Conservation (phyloP, 75 land plant species). For the Selaginella tamariscina region DNA sequence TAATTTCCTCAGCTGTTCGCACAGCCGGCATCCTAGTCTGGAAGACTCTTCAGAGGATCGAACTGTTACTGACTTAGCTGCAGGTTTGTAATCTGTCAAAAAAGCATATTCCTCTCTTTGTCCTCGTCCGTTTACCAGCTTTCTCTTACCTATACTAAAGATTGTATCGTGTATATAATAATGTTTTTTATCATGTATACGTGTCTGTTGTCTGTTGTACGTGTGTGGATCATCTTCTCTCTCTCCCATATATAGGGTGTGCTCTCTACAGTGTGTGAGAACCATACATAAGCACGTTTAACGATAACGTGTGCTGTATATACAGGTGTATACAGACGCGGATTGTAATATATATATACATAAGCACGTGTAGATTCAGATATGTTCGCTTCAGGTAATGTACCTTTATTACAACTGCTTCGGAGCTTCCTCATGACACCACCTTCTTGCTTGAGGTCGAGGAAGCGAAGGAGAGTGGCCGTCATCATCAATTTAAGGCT, state of each 20-base stretch:
- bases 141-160: conserved; percentile 16
- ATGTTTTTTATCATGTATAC: too few relatives aligned
- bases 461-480: conserved; percentile 17
- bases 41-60: conserved; percentile 72
- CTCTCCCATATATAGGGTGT: too few relatives aligned
- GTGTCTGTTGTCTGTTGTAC: too few relatives aligned
- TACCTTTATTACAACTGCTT: not conserved
- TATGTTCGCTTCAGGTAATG: not conserved
- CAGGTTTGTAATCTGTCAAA: conserved; percentile 38
- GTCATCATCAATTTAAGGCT: conserved; percentile 50
- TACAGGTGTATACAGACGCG: too few relatives aligned
- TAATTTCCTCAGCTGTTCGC: conserved; percentile 72
- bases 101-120: conserved; percentile 47
- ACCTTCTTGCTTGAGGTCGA: not conserved
- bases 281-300: too few relatives aligned
- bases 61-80: conserved; percentile 12
- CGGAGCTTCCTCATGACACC: not conserved
- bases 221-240: too few relatives aligned
- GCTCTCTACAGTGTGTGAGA: too few relatives aligned
- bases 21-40: conserved; percentile 36
- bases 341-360: too few relatives aligned
- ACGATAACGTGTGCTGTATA: too few relatives aligned
- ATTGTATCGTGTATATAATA: too few relatives aligned
- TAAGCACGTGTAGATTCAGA: too few relatives aligned
- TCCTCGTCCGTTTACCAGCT: not conserved